phyloP scores from a whole-genome alignment of 345 rosid genomes.

The Rhodamnia argentea region DNA sequence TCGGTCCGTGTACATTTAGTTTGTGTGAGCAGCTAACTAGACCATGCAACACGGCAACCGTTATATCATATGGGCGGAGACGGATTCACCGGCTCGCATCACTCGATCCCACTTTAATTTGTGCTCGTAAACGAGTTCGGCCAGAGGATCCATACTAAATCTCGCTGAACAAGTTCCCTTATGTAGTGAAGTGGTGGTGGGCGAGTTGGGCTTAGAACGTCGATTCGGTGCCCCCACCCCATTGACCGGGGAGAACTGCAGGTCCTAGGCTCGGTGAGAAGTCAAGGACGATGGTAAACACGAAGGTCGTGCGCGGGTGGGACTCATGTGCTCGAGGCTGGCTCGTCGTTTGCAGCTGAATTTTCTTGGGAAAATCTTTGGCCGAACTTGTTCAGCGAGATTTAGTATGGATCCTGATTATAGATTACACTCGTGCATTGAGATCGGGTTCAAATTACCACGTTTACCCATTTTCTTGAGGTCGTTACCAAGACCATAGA shows the following conservation, averaged over 20 bases:
- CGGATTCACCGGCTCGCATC: not conserved
- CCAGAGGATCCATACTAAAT: not conserved
- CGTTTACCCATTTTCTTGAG: not conserved
- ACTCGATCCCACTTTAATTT: not conserved
- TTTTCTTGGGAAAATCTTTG: not conserved
- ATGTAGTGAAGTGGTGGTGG: too few species aligned
- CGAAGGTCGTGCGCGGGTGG: too few species aligned
- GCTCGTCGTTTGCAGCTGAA: not conserved
- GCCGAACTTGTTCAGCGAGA: too few species aligned
- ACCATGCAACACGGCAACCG: not conserved
- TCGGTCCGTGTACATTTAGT: not conserved
- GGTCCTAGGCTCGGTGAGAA: too few species aligned
- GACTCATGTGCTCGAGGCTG: not conserved
- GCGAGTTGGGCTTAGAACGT: not conserved
- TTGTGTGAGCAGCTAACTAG: not conserved
- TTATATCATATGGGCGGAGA: not conserved
- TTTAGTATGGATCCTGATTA: too few species aligned
- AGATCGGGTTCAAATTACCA: not conserved
- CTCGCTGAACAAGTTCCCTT: too few species aligned
- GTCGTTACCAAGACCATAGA: rapidly evolving
- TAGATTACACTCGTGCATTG: not conserved
- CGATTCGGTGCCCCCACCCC: not conserved
- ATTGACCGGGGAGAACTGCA: too few species aligned
- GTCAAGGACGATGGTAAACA: too few species aligned
- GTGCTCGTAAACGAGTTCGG: rapidly evolving